Percentiles rank a stretch among this genome's conserved stretches.
Evolutionary conservation across 2,329 filamentous ascomycete species (phyloP).

Genomic region (Scedosporium aurantiacum): DNA sequence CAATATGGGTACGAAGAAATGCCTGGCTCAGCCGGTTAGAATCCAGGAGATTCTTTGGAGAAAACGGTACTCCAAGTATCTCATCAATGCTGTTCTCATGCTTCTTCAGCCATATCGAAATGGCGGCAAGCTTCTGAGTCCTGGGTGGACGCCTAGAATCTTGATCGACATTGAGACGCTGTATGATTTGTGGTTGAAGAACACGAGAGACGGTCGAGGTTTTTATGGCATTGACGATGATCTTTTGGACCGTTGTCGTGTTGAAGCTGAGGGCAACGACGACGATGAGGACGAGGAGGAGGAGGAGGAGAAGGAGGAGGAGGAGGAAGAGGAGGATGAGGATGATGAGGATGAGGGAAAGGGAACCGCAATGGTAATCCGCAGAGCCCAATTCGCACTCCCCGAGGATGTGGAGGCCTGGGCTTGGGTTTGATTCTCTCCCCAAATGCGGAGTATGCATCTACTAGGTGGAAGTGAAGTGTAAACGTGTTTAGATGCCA

Average conservation of each 20-base stretch:
- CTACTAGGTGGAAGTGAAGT: too few species aligned
- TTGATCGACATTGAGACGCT: not conserved
- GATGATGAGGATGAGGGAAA: not conserved
- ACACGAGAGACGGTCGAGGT: not conserved
- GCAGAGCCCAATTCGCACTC: too few species aligned
- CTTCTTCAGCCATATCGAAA: not conserved
- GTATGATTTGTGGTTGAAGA: not conserved
- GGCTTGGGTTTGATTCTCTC: too few species aligned
- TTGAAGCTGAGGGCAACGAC: not conserved
- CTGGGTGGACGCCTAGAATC: not conserved
- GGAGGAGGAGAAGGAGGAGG: not conserved
- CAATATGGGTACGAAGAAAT: not conserved
- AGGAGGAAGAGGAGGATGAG: not conserved
- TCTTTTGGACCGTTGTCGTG: not conserved
- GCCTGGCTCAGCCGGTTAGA: not conserved
- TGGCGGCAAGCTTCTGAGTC: not conserved
- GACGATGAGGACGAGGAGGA: not conserved
- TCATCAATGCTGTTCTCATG: not conserved
- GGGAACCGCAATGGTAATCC: not conserved
- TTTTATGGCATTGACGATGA: conserved; percentile 5
- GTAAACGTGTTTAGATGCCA: too few species aligned
- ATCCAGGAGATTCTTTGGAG: not conserved
- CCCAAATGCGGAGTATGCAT: too few species aligned
- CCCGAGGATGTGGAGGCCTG: not conserved
- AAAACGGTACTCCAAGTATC: not conserved